Percentiles rank a stretch among this genome's conserved stretches.
These are phyloP conservation scores for Suillus lakei DNA, from an alignment of 768 basidiomycete genomes.

Conservation along the genomic window DNA sequence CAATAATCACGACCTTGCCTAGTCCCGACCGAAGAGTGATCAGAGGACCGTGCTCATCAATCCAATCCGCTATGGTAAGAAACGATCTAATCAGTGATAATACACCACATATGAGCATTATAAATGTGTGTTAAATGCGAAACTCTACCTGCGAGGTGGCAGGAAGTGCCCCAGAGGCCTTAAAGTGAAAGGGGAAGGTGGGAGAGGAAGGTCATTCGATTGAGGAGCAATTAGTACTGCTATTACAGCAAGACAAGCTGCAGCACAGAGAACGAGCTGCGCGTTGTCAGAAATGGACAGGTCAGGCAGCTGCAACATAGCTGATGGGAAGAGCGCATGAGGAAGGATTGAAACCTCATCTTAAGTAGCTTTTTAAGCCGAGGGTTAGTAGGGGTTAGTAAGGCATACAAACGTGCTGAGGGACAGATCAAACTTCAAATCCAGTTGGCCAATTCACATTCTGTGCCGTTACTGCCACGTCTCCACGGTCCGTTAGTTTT, in stretches of 20 bases:
- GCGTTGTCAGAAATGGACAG: background rate
- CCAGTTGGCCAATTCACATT: background rate
- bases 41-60: background rate
- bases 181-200: background rate
- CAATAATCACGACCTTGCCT: background rate
- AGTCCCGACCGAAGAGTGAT: background rate
- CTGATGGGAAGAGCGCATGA: background rate
- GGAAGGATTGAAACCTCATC: background rate
- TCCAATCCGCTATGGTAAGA: background rate
- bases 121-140: background rate
- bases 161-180: background rate
- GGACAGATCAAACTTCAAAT: background rate
- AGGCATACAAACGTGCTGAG: background rate
- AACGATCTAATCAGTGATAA: background rate
- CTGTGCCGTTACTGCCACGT: background rate
- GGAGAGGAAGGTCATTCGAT: background rate
- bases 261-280: background rate
- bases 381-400: background rate
- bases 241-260: background rate
- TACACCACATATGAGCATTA: background rate
- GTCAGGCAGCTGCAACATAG: background rate
- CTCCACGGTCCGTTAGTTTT: background rate
- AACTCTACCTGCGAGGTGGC: background rate
- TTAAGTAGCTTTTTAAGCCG: background rate
- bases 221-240: background rate